Evolutionary conservation across 2,329 filamentous ascomycete species (phyloP), one percentile per base, ranked within the genome.

Genomic region (Hypoxylon sp.): DNA sequence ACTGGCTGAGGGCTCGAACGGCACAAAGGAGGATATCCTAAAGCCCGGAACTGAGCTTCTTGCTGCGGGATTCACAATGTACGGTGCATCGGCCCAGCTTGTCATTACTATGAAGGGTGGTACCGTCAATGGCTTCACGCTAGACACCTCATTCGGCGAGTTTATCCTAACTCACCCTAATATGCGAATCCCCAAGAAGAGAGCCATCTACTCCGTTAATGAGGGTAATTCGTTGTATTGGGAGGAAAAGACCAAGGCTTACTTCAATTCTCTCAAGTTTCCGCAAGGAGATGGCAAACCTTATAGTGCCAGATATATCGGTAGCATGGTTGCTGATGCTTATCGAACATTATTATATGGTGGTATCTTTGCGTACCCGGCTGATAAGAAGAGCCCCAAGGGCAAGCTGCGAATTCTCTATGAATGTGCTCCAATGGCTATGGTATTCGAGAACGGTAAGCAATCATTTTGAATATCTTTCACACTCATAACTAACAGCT

Each of bases 11-110:
- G 90, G 87, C 71, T 90, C 91, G 13, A 85, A 83, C 65, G 92
- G 92, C 71, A 91, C 87, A 65, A 91, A 92, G 74, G 93, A 97
- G 77, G 94, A 98, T 79, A 88, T 99, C 67, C 87, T 98, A 66
- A 90, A 90, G 81, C 92, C 96, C 0, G 96, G 96, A 62, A 95
- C 92, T 1, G 94, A 98, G 82, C 89, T 98, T 72, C 88, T 98
- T 19, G 95, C 96, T 36, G 91, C 93, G 21, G 96, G 96, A n/a
- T 99, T 99, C 87, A 99, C 96, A 82, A 99, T 99, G 96, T 99
- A 99, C 83, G 96, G 96, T 78, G 96, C 96, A 74, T 98, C 94
- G 2, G 90, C 96, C 3, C 95, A 98, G 84, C 87, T 99, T 49
- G 96, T 99, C 76, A 92, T 99, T 78, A 99, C 96, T 74, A 98